Evolutionary conservation across 805 yeast genomes (phyloP), one percentile per base, ranked within the genome.

Genomic region (Metschnikowia kunwiensis): DNA sequence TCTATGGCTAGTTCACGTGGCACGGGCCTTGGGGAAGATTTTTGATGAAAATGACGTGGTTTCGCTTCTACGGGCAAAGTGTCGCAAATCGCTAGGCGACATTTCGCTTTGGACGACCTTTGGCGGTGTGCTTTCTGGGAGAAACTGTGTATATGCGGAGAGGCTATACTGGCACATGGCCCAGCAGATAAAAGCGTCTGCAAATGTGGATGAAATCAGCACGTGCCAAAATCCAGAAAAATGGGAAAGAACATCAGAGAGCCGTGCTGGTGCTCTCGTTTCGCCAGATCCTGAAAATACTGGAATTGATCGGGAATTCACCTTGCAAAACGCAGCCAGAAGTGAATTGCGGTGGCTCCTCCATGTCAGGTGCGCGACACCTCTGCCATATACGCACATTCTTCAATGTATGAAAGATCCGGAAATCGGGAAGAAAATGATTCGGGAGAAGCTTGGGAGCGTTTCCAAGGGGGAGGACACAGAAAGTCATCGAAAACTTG

Each of bases 1-100:
- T n/a, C 44, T 49, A 14, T 65, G 70, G 70, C 34, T 52, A 10
- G 26, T 40, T 17, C 34, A 38, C 9, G 36, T 34, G 8, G 41
- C 45, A 5, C 40, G 32, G 10, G 6, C 8, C 4, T 14, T 23
- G n/a, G 24, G 18, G 5, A 41, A 55, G 5, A 33, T 38, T 4
- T 32, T 59, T 9, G 32, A 37, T 17, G 34, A 25, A 10, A n/a
- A 21, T 1, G 16, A 17, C 6, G 35, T 38, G 20, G 11, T 46
- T 11, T 15, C 11, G 7, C 20, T 38, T 22, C 17, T 40, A 5
- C 34, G 42, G 10, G 20, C 5, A 3, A 32, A 23, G 3, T 49
- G 54, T 25, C 37, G 42, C 19, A 22, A 23, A 10, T 41, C 34
- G 22, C 36, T 53, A 9, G 22, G 39, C 5, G 57, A 53, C 28